Evolutionary conservation across 805 yeast species (phyloP).

Genomic region (Yarrowia divulgata): DNA sequence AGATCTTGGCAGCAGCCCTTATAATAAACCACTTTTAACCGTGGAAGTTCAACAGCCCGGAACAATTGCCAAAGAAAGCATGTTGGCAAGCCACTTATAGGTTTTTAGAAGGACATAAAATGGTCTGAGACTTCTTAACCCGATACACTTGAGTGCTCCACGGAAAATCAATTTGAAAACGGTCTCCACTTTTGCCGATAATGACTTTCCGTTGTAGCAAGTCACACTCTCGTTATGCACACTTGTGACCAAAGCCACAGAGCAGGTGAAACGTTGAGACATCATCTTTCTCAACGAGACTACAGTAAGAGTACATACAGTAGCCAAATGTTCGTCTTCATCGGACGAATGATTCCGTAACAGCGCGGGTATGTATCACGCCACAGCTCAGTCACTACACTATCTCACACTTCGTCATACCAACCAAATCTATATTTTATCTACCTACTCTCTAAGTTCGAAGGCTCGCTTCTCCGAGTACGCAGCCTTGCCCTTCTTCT

Average conservation of each 20-base stretch:
- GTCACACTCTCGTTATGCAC: no score
- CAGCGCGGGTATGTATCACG: no score
- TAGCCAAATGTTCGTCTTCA: no score
- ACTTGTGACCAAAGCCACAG: no score
- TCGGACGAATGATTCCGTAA: no score
- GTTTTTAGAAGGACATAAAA: background rate
- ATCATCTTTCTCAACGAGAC: no score
- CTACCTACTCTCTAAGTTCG: constrained; percentile 37
- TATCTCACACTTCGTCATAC: background rate
- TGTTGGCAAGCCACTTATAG: constrained; percentile 12
- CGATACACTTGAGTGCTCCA: background rate
- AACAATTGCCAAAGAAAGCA: background rate
- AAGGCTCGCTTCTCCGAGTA: constrained; percentile 34
- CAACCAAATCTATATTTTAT: constrained; percentile 33
- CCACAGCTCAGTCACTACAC: no score
- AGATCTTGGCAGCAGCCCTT: background rate
- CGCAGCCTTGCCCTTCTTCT: constrained; percentile 42
- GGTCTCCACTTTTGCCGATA: no score
- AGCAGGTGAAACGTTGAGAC: no score
- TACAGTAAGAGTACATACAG: no score
- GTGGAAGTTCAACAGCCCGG: constrained; percentile 4
- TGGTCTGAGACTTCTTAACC: background rate
- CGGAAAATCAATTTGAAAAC: background rate
- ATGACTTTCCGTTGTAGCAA: no score
- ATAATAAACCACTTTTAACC: background rate